phyloP scores from a whole-genome alignment of 352 stramenopile species.

The Phytophthora cactorum region DNA sequence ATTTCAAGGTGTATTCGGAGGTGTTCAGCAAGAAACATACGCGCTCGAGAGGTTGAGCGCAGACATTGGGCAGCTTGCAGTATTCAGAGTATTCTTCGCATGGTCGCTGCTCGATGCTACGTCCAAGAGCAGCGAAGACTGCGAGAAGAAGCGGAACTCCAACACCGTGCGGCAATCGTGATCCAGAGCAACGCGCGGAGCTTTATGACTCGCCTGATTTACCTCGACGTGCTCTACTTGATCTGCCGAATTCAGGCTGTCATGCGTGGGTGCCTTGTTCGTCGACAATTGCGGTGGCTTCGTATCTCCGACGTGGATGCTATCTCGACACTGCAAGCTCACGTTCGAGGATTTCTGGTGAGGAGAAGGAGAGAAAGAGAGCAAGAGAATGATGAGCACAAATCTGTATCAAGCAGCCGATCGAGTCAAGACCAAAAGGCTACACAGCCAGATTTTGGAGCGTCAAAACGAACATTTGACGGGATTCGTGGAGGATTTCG shows the following conservation, averaged over 20 bases:
- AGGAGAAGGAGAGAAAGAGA: constrained; percentile 13
- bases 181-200: constrained; percentile 64
- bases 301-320: constrained; percentile 48
- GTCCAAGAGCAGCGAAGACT: constrained; percentile 17
- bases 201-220: constrained; percentile 79
- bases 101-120: constrained; percentile 26
- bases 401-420: background rate
- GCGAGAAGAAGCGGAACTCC: constrained; percentile 13
- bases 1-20: constrained; percentile 50
- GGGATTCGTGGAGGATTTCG: background rate
- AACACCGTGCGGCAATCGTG: constrained; percentile 41
- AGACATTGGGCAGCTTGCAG: constrained; percentile 40
- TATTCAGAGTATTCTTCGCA: constrained; percentile 57
- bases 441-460: constrained; percentile 7
- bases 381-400: constrained; percentile 3
- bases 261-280: constrained; percentile 69
- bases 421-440: constrained; percentile 6
- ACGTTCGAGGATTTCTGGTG: constrained; percentile 44
- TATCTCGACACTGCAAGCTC: constrained; percentile 58
- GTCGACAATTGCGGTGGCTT: constrained; percentile 60
- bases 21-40: constrained; percentile 36
- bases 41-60: constrained; percentile 34
- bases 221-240: constrained; percentile 81
- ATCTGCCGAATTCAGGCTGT: constrained; percentile 80
- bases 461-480: constrained; percentile 2